Evolutionary conservation across 2,329 filamentous ascomycete species (phyloP), one percentile per base, ranked within the genome.

Genomic region (Paraconiothyrium brasiliense): DNA sequence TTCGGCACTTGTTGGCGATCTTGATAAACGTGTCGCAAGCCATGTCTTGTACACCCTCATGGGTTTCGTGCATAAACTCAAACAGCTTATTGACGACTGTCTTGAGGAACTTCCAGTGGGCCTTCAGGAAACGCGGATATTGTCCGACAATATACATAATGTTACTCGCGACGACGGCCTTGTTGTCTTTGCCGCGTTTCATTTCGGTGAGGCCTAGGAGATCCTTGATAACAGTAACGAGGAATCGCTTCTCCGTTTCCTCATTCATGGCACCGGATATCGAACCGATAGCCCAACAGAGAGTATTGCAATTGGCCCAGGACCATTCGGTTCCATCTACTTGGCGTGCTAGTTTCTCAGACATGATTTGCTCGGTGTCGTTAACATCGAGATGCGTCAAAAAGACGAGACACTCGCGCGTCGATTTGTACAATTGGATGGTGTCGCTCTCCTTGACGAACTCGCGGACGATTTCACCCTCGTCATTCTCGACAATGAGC

Each of bases 121-220:
- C 95, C 84, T 99, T 99, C 72, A 99, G 84, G 83, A 99, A 99
- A 22, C 95, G 92, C 41, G 95, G 95, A 76, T 99, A 99, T 77
- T 99, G 95, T 61, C 95, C 95, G 64, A 99, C 95, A 82, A 99
- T 99, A 79, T 99, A 99, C 95, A 99, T 99, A 75, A 99, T 99
- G 82, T 99, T 99, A 82, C 93, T 97, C 66, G 95, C 95, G 44
- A 99, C 95, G 10, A 99, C 95, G 13, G 95, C 95, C 79, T 99
- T 99, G 86, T 99, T 99, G 83, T 99, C 95, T 76, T 99, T 99
- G 65, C 95, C 95, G 57, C 96, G 92, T 84, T 99, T 99, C 94
- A 97, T 97, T 80, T 99, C 95, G 0, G 95, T 99, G 59, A 99
- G 84, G 1, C 95, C 96, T 32, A 99, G 88, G 8, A 99, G 88